Conservation (phyloP, 495 filamentous ascomycete species). For the Penicillium steckii region DNA sequence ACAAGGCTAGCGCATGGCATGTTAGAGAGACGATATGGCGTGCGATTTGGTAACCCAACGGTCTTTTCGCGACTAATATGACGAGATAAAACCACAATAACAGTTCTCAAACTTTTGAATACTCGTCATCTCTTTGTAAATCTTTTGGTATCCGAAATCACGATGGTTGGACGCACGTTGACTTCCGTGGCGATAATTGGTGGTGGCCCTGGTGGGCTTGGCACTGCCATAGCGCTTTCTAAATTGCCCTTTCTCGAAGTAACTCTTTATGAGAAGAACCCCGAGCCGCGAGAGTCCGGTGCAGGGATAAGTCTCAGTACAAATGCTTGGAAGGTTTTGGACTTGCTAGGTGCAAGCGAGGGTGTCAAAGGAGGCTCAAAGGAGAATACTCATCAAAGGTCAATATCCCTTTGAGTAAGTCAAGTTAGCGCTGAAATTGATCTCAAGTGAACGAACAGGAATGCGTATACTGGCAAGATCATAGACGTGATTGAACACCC, state of each 20-base stretch:
- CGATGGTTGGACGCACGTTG: slow-evolving; percentile 14
- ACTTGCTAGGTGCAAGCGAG: slow-evolving; percentile 43
- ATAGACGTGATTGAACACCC: slow-evolving; percentile 10
- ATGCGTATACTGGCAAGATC: slow-evolving; percentile 23
- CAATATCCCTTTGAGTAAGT: not conserved
- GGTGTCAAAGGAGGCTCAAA: slow-evolving; percentile 30
- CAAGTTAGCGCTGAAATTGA: not conserved
- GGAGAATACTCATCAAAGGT: slow-evolving; percentile 20
- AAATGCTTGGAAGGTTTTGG: slow-evolving; percentile 46
- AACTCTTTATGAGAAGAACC: slow-evolving; percentile 49
- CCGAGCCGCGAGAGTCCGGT: slow-evolving; percentile 45
- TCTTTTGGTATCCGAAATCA: not conserved
- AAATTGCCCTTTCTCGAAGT: slow-evolving; percentile 42
- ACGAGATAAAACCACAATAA: not conserved
- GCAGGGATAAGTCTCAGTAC: slow-evolving; percentile 41
- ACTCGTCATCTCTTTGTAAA: too few species aligned
- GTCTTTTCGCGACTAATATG: not conserved
- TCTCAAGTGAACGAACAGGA: not conserved
- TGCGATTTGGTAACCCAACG: slow-evolving; percentile 8
- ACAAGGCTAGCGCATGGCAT: slow-evolving; percentile 4
- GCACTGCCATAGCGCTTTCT: slow-evolving; percentile 48
- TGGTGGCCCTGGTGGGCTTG: slow-evolving; percentile 48
- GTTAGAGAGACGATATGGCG: slow-evolving; percentile 9
- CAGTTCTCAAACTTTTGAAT: not conserved
- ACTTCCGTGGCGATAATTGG: slow-evolving; percentile 40